Evolutionary conservation across 2,329 filamentous ascomycete species (phyloP).

Genomic region (Pestalotiopsis sp.): DNA sequence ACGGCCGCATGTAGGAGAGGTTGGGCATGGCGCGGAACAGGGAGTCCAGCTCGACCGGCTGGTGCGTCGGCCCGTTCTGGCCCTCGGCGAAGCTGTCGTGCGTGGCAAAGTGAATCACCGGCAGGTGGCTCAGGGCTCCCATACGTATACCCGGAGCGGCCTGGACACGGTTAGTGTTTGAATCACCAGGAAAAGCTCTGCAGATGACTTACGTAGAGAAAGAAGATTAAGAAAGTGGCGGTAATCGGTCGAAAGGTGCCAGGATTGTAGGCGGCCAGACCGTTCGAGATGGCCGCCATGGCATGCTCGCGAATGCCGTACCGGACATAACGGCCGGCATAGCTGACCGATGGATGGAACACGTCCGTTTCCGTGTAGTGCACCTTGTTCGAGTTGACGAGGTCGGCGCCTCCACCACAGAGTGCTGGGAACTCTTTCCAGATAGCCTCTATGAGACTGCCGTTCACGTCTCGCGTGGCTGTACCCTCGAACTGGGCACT

Average conservation of each 20-base stretch:
- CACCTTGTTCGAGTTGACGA: not conserved
- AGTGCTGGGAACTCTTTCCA: not conserved
- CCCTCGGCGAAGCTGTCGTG: slow-evolving; percentile 58
- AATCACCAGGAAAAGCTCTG: not conserved
- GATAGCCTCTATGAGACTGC: not conserved
- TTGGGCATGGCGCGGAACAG: slow-evolving; percentile 60
- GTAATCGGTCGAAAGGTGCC: slow-evolving; percentile 57
- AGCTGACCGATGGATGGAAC: slow-evolving; percentile 23
- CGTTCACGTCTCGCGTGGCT: not conserved
- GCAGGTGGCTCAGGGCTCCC: slow-evolving; percentile 51
- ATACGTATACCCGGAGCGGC: slow-evolving; percentile 55
- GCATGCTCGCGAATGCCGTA: slow-evolving; percentile 65
- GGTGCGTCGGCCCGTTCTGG: slow-evolving; percentile 59
- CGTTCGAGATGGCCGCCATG: slow-evolving; percentile 62
- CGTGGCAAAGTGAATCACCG: slow-evolving; percentile 55
- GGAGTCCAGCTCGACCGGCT: slow-evolving; percentile 53
- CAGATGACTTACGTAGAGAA: slow-evolving; percentile 35
- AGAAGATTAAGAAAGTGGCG: slow-evolving; percentile 62
- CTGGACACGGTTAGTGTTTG: not conserved
- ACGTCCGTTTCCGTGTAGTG: not conserved
- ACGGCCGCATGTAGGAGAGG: slow-evolving; percentile 54
- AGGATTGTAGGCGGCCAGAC: slow-evolving; percentile 56
- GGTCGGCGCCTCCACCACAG: not conserved
- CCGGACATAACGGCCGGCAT: slow-evolving; percentile 34
- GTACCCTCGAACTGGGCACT: not conserved